These are phyloP conservation scores for Alternaria arbusti DNA, from an alignment of 2,329 filamentous ascomycete genomes.

Conservation along the genomic window DNA sequence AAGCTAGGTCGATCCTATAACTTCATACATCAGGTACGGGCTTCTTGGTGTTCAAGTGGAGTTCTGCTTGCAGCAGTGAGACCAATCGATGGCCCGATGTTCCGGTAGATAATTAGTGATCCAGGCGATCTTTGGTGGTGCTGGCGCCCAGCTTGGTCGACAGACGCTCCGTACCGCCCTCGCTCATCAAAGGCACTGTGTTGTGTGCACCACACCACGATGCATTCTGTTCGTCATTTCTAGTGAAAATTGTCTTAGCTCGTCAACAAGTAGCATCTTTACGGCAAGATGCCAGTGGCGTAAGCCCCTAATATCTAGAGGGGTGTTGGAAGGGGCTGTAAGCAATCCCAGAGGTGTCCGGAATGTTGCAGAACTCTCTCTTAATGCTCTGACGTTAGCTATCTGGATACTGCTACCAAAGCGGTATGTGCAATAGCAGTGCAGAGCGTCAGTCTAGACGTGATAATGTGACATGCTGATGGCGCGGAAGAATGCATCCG, in stretches of 20 bases:
- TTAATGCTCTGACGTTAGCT: not conserved
- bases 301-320: not conserved
- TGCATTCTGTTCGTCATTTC: not conserved
- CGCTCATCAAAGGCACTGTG: not conserved
- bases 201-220: not conserved
- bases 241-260: not conserved
- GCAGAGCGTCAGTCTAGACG: not conserved
- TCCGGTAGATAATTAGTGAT: not conserved
- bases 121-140: not conserved
- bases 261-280: not conserved
- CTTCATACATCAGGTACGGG: too few relatives aligned
- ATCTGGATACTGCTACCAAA: not conserved
- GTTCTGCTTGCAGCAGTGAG: not conserved
- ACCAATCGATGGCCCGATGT: not conserved
- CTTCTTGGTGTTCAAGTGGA: not conserved
- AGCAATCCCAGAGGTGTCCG: accelerated
- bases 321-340: not conserved
- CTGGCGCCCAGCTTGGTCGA: not conserved
- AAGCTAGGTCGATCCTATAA: too few relatives aligned
- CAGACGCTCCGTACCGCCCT: not conserved
- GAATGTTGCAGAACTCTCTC: not conserved
- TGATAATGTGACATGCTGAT: not conserved
- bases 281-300: not conserved
- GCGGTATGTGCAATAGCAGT: not conserved
- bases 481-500: not conserved